Evolutionary conservation across 140 eudicot genomes (phyloP), one percentile per base, ranked within the genome.

Genomic region (Flaveria floridana): DNA sequence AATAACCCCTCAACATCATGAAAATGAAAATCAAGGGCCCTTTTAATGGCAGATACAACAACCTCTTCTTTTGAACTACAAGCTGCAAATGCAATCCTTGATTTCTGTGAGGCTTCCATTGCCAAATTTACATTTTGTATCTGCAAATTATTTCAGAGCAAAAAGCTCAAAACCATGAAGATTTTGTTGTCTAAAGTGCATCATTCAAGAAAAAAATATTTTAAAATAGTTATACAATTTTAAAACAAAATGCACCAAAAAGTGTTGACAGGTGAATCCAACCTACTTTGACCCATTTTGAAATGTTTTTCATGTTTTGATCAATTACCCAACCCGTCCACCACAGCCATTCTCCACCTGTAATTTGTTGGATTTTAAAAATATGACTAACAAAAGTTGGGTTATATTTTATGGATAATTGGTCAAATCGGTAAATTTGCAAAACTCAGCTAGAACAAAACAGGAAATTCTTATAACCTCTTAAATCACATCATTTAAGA

Each of bases 91-190:
- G 91, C 82, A 39, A 67, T 65, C 66, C 89, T 82, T 63, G 98
- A 85, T 82, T 85, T 90, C 71, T 94, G 82, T 2, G 96, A 83
- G 44, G 98, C 98, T 71, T 93, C 98, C 98, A 93, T 93, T 59
- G 98, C 97, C 55, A 18, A 71, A 76, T 78, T 86, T 16, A 82
- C 93, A 61, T 93, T 91, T 46, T 88, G 94, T 57, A 91, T 83
- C 98, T 93, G 85, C 85, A 82, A 34, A 84, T 51, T 20, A 46
- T 57, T 28, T 28, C 25, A 3, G 53, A 19, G 48, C 74, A 42
- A 73, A 57, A 51, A 21, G 48, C 34, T 23, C 65, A 12, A 18
- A 77, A 51, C 58, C 79, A 21, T 37, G 12, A 53, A 63, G 63
- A 44, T 34, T 34, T 34, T 34, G 41, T 34, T 34, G 41, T 34